Base-by-base conservation (phyloP, 192 early-diverging fungal genomes). In the Backusella psychrophila region DNA sequence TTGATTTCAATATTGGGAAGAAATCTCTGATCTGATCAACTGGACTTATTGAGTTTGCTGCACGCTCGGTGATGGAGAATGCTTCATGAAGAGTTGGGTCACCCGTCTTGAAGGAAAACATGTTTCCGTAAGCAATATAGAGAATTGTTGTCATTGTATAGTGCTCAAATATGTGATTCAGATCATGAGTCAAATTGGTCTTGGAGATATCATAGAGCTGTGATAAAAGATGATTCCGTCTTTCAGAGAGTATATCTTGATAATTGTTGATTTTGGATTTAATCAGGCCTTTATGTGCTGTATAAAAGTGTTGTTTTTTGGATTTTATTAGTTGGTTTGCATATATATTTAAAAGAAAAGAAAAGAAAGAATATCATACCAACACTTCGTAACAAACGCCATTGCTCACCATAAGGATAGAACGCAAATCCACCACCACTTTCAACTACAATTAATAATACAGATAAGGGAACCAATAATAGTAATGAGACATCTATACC, bases 371-470 rank as follows among this genome's bases (percentile, higher is more conserved):
- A 21, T 1, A 6, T n/a, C 44, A 26, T 56, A 82, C 81, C 77
- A 19, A 83, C 77, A 26, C 73, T 66, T 21, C 82, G 59, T n/a
- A 83, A 36, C 23, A 69, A 15, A 34, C 82, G 41, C 82, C 82
- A 83, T 9, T 67, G 31, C 14, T 69, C 49, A 4, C 77, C 77
- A 74, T 83, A 83, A 29, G 75, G 75, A 76, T 71, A 80, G 26
- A 83, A 83, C 0, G 82, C 78, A 68, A 83, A 80, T 1, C 72
- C 78, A 34, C 78, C 82, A 49, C 82, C 82, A 26, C 66, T 26
- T n/a, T 81, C 76, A 66, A 74, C 63, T 52, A 77, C 59, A 66
- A 34, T 21, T 33, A 65, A 17, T 41, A 41, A 41, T n/a, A 26
- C 36, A 36, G 21, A 4, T 35, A 14, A 39, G 35, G 26, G 17